These are phyloP conservation scores for Tolypocladium pustulatum DNA, from an alignment of 2,329 filamentous ascomycete species.

Conservation along the genomic window DNA sequence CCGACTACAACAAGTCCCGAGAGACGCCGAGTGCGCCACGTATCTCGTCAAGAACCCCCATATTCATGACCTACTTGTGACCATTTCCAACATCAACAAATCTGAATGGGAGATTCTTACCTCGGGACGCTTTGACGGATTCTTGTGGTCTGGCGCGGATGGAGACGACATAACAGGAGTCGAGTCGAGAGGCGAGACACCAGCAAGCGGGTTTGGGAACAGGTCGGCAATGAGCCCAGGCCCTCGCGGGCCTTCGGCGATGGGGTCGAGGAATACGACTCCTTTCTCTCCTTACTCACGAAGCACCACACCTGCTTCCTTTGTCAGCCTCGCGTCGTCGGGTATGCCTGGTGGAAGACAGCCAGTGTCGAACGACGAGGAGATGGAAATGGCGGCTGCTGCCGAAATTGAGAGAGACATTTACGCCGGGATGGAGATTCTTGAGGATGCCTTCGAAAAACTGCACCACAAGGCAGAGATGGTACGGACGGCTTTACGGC, in stretches of 20 bases:
- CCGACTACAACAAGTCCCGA: constrained; percentile 58
- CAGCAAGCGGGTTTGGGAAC: constrained; percentile 33
- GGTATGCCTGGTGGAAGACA: constrained; percentile 33
- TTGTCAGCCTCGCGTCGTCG: constrained; percentile 46
- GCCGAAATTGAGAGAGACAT: constrained; percentile 91
- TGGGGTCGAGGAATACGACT: constrained; percentile 34
- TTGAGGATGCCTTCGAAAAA: constrained; percentile 89
- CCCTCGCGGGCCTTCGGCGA: constrained; percentile 28
- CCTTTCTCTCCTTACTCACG: constrained; percentile 43
- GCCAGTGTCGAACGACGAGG: constrained; percentile 81
- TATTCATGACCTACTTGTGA: constrained; percentile 78
- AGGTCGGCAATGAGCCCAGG: constrained; percentile 27
- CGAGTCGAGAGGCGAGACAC: constrained; percentile 46
- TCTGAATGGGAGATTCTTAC: constrained; percentile 96
- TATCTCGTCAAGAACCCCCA: constrained; percentile 75
- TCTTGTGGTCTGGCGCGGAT: constrained; percentile 87
- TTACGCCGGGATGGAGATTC: constrained; percentile 83
- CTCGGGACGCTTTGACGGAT: constrained; percentile 90
- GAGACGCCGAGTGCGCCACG: constrained; percentile 77
- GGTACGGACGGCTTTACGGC: constrained; percentile 68
- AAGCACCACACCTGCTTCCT: constrained; percentile 46
- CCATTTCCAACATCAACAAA: constrained; percentile 74
- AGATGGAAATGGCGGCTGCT: constrained; percentile 81
- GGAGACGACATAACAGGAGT: constrained; percentile 32
- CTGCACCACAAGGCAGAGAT: constrained; percentile 78